Conservation (phyloP, 768 basidiomycete species). For the Plicaturopsis crispa region DNA sequence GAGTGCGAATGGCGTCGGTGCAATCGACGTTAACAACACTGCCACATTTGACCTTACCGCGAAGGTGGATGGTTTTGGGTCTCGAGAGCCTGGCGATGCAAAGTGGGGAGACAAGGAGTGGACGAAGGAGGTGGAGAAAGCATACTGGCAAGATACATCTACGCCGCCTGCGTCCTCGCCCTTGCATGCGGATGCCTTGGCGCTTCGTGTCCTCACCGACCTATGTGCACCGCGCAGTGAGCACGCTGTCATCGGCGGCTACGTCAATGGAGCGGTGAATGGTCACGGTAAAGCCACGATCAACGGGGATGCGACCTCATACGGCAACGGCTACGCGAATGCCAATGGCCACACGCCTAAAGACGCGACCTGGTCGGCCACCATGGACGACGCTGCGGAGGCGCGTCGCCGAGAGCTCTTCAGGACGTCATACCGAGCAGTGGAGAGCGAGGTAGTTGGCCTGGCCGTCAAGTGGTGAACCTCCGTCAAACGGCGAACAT, state of each 20-base stretch:
- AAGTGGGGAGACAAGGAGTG: slow-evolving; percentile 83
- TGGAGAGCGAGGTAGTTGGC: slow-evolving; percentile 79
- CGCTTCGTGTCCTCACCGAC: slow-evolving; percentile 31
- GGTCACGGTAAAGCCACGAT: slow-evolving; percentile 2
- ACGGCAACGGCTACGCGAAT: too few relatives aligned
- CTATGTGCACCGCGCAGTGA: slow-evolving; percentile 26
- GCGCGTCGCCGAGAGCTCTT: slow-evolving; percentile 40
- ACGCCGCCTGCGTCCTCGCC: slow-evolving; percentile 39
- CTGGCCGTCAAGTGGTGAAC: slow-evolving; percentile 76
- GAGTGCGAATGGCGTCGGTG: slow-evolving; percentile 43
- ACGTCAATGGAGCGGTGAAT: too few relatives aligned
- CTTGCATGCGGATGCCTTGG: slow-evolving; percentile 27
- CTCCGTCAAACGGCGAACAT: too few relatives aligned
- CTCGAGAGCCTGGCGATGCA: slow-evolving; percentile 32
- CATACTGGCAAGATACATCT: slow-evolving; percentile 63
- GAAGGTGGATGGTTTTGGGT: background rate
- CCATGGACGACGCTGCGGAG: slow-evolving; percentile 37
- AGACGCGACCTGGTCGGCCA: slow-evolving; percentile 25
- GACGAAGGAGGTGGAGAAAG: slow-evolving; percentile 72
- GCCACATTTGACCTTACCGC: slow-evolving; percentile 7
- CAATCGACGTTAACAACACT: slow-evolving; percentile 16
- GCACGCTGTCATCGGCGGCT: too few relatives aligned
- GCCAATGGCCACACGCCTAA: slow-evolving; percentile 19
- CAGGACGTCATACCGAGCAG: slow-evolving; percentile 77
- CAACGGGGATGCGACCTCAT: background rate